Base-by-base conservation (phyloP, 2,329 filamentous ascomycete genomes). In the Aspergillus eucalypticola region DNA sequence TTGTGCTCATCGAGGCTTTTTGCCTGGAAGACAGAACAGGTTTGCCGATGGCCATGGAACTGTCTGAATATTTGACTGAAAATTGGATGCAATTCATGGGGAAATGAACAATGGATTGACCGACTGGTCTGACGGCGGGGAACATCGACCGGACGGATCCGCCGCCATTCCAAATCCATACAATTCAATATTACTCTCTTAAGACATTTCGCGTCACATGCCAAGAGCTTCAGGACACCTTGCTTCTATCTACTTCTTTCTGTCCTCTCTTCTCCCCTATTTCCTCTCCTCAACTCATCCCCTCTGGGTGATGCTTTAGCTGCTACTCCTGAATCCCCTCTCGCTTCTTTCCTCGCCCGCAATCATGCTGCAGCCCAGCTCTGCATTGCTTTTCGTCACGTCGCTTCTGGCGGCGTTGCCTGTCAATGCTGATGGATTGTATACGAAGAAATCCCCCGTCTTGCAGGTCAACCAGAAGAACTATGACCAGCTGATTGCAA, bases 381-480 rank as follows among this genome's bases (percentile, higher is more conserved):
- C 72, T 78, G 65, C 70, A 50, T 64, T 74, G 52, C 84, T 71
- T 81, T 84, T 70, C 79, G 83, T 66, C 63, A 81, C 85, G 60
- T 86, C 87, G 60, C 78, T 91, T 52, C 80, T 95, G 64, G 84
- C 90, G 63, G 83, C 86, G 58, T 73, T 90, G 54, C 86, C 89
- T 29, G 83, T 83, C 54, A 84, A 84, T 59, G 86, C 88, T 56
- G 89, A 90, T 66, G 87, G 86, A 66, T 77, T 99, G 61, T 99
- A 99, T 80, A 80, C 87, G 61, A 96, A 94, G 80, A 90, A 84
- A 75, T 97, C 93, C 2, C 88, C 91, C 11, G 95, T 99, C 46
- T 76, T 98, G 46, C 91, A 96, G 76, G 80, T 98, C 65, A 88
- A 90, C 69, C 84, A 83, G 59, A 90, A 89, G 77, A 90, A 84